Evolutionary conservation across 169 alveolate genomes (phyloP).

Genomic region (Cryptosporidium felis): DNA sequence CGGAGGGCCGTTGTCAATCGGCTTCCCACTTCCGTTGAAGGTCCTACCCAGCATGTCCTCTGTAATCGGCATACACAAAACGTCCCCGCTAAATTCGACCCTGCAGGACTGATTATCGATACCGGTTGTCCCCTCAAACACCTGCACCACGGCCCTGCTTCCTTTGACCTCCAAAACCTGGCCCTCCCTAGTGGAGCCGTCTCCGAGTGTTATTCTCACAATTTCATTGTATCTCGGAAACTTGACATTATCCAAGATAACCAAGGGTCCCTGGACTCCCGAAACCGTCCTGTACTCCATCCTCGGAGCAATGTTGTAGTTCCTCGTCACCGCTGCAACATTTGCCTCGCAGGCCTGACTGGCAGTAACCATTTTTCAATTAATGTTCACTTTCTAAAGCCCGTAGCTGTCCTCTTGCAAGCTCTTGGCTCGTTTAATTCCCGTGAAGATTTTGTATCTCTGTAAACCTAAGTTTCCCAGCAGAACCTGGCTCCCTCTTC

Average conservation of each 20-base stretch:
- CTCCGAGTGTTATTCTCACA: conserved; percentile 96
- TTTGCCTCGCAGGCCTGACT: conserved; percentile 81
- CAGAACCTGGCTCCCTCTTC: no score
- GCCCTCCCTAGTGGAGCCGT: conserved; percentile 96
- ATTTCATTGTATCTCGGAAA: conserved; percentile 98
- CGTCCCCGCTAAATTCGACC: conserved; percentile 99
- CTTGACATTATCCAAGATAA: conserved; percentile 97
- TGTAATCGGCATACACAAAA: conserved; percentile 96
- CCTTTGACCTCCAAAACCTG: conserved; percentile 98
- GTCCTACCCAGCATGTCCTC: conserved; percentile 99
- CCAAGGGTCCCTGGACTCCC: conserved; percentile 98
- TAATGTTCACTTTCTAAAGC: conserved; percentile 55
- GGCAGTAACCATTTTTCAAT: conserved; percentile 72
- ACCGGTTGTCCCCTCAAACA: conserved; percentile 99
- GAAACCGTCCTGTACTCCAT: conserved; percentile 95
- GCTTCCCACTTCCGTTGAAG: conserved; percentile 99
- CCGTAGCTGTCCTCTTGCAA: no score
- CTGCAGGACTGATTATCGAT: conserved; percentile 95
- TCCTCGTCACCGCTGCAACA: conserved; percentile 91
- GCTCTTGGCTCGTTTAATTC: no score
- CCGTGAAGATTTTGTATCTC: no score
- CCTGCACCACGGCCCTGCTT: conserved; percentile 97
- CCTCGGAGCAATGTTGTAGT: conserved; percentile 92
- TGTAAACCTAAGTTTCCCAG: no score
- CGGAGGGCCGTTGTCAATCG: conserved; percentile 98